A percentile compares a stretch with the other conserved stretches of the same genome.
phyloP scores from a whole-genome alignment of 78 protist genomes.

The Mastigamoeba balamuthi region DNA sequence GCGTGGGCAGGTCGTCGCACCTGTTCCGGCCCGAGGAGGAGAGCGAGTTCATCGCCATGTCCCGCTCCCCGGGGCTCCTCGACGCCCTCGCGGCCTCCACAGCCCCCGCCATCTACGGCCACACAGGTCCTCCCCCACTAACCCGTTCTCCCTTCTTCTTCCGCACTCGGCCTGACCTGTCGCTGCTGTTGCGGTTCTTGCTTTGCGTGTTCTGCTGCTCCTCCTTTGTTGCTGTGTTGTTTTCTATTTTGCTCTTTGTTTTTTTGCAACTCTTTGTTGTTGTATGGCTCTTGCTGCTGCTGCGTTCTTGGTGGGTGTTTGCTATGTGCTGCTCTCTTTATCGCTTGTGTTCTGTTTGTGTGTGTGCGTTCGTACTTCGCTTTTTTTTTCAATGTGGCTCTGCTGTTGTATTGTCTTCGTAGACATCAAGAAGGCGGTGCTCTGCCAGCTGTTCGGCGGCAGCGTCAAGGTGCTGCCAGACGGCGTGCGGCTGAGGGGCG shows the following conservation, averaged over 20 bases:
- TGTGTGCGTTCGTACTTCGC: neutral
- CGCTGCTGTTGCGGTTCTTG: neutral
- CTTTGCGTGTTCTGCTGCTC: neutral
- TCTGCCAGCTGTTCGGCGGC: conserved; percentile 93
- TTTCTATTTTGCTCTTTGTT: neutral
- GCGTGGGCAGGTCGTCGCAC: neutral
- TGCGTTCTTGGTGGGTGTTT: too few species aligned
- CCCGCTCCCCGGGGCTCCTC: conserved; percentile 34
- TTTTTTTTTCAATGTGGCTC: neutral
- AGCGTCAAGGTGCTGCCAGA: conserved; percentile 77
- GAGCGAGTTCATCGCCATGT: conserved; percentile 27
- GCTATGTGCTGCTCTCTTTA: too few species aligned
- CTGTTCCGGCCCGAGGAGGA: conserved; percentile 61
- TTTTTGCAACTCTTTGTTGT: conserved; percentile 2
- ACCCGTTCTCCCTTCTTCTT: neutral
- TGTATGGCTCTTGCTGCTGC: too few species aligned
- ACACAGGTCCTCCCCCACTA: neutral
- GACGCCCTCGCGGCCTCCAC: conserved; percentile 35
- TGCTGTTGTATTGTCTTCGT: too few species aligned
- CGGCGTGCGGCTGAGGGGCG: conserved; percentile 94
- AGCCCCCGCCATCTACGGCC: conserved; percentile 95
- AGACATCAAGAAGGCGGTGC: conserved; percentile 86
- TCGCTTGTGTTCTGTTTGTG: neutral
- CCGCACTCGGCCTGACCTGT: neutral
- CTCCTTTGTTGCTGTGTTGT: too few species aligned